These are phyloP conservation scores for Trichoderma atroviride DNA, from an alignment of 2,329 filamentous ascomycete genomes.

Conservation along the genomic window DNA sequence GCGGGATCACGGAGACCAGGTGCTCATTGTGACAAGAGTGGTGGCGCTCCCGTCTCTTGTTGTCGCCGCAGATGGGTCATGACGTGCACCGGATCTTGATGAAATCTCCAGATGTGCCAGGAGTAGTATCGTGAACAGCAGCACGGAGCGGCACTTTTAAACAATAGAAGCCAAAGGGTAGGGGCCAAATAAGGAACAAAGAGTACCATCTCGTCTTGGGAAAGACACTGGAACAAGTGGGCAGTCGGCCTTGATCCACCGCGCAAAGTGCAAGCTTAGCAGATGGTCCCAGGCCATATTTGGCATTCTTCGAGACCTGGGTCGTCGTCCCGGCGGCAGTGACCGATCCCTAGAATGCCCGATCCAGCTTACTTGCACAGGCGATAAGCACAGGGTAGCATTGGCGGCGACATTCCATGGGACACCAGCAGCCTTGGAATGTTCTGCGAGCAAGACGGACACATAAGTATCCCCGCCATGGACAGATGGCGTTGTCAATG, in stretches of 20 bases:
- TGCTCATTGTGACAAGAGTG: conserved; percentile 11
- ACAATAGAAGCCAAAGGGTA: neutral
- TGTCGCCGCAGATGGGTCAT: conserved; percentile 21
- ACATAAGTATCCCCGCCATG: neutral
- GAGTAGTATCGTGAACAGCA: neutral
- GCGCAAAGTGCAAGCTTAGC: conserved; percentile 9
- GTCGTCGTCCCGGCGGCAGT: neutral
- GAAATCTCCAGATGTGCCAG: neutral
- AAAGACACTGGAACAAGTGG: conserved; percentile 10
- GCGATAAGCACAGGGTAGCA: neutral
- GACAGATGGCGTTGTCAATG: neutral
- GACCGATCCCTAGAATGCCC: conserved; percentile 20
- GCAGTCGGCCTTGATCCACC: conserved; percentile 11
- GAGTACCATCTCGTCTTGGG: neutral
- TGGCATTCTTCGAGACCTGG: conserved; percentile 1
- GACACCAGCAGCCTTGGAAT: neutral
- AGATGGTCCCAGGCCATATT: conserved; percentile 14
- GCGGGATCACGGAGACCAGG: conserved; percentile 38
- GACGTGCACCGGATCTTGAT: conserved; percentile 23
- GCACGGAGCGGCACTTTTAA: neutral
- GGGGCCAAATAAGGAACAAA: conserved; percentile 1
- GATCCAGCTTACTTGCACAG: conserved; percentile 18
- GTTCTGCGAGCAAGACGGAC: neutral
- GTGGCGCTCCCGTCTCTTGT: neutral
- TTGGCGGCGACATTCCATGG: neutral